Evolutionary conservation across 2,329 filamentous ascomycete species (phyloP), one percentile per base, ranked within the genome.

Genomic region (Trichoderma polysporum): DNA sequence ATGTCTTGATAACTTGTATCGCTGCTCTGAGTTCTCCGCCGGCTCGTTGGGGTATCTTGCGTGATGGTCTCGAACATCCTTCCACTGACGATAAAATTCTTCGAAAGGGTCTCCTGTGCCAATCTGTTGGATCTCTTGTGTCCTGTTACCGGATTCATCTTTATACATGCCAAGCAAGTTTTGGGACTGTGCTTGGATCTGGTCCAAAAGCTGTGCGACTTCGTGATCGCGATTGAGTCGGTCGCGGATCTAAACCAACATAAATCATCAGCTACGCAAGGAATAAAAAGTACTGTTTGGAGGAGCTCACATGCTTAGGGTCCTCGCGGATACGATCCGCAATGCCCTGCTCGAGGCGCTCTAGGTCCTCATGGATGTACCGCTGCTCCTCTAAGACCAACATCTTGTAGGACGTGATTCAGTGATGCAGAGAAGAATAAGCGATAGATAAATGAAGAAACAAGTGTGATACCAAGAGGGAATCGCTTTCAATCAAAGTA

Each of bases 341-440:
- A 74, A 97, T 91, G 63, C 92, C 95, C 78, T 97, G 93, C 81
- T 99, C 95, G 68, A 99, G 86, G 70, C 95, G 90, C 85, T 99
- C 95, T 59, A 99, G 83, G 80, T 99, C 95, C 86, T 99, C 95
- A 74, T 97, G 94, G 73, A 97, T 88, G 75, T 92, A 93, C 73
- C 95, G 88, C 81, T 98, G 91, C 73, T 98, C 94, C 83, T 99
- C 96, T 70, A 97, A 82, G 72, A 97, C 83, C 89, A 97, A 83
- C 93, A 97, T 90, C 7, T 52, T 80, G 71, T 50, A 35, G 15
- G 39, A 58, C n/a, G 12, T 12, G 3, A 3, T 9, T 2, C n/a
- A 45, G 17, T 50, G 22, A 45, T 12, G 8, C 22, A 19, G 25
- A 52, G 35, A 45, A n/a, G 15, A 53, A n/a, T 41, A 17, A 27